Conservation (phyloP, 805 yeast genomes). For the Wickerhamomyces alni region DNA sequence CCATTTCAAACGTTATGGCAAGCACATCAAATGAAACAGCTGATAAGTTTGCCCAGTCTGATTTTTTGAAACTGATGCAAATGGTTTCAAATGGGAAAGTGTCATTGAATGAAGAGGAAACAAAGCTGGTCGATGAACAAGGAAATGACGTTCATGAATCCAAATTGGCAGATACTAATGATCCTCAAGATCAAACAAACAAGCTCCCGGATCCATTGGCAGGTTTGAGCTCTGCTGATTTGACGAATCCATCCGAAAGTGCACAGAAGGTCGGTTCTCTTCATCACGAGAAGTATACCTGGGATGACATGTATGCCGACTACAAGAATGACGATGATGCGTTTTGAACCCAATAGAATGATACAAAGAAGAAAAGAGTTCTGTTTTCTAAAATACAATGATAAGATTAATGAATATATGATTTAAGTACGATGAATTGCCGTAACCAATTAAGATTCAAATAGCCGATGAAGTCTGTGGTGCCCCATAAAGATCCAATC, state of each 20-base stretch:
- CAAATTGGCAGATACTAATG: conserved; percentile 3
- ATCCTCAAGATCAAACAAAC: conserved; percentile 3
- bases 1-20: conserved; percentile 21
- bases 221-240: conserved; percentile 15
- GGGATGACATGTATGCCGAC: conserved; percentile 26
- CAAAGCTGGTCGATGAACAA: conserved; percentile 18
- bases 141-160: conserved; percentile 21
- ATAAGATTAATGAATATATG: too few relatives aligned
- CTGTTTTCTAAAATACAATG: conserved; percentile 1
- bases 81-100: conserved; percentile 19
- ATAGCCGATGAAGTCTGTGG: too few relatives aligned
- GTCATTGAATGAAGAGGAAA: conserved; percentile 17
- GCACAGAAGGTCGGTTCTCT: conserved; percentile 16
- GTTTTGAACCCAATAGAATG: conserved; percentile 7
- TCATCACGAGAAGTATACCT: conserved; percentile 17
- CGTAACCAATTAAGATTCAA: too few relatives aligned
- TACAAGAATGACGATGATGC: conserved; percentile 21
- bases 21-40: conserved; percentile 4
- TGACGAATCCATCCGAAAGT: conserved; percentile 18
- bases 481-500: too few relatives aligned
- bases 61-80: conserved; percentile 21
- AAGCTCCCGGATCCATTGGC: conserved; percentile 23
- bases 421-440: too few relatives aligned
- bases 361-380: neutral
- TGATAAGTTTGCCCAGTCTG: conserved; percentile 21